phyloP scores from a whole-genome alignment of 176 grass and related monocot genomes.

The Aegilops sharonensis region DNA sequence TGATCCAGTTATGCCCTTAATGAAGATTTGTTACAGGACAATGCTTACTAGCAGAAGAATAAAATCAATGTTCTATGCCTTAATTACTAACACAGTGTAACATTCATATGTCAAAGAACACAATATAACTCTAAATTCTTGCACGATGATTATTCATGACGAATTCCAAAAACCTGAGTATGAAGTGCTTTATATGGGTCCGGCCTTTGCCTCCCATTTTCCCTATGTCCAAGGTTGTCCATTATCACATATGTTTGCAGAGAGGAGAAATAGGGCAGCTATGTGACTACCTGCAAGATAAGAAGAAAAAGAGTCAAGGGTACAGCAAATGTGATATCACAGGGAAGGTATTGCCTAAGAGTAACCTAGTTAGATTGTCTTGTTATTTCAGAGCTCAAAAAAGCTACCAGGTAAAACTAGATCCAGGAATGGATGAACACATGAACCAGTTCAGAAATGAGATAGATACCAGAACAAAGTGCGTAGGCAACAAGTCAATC shows the following conservation, averaged over 20 bases:
- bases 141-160: background rate
- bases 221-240: slow-evolving; percentile 76
- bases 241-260: slow-evolving; percentile 56
- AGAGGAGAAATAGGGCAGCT: slow-evolving; percentile 10
- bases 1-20: background rate
- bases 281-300: slow-evolving; percentile 28
- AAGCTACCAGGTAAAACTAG: background rate
- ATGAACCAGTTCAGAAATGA: background rate
- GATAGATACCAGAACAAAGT: background rate
- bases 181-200: slow-evolving; percentile 79
- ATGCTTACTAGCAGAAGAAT: background rate
- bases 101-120: background rate
- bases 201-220: slow-evolving; percentile 74
- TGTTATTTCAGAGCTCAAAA: background rate
- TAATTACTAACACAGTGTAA: background rate
- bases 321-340: background rate
- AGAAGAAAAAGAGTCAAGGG: background rate
- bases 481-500: background rate
- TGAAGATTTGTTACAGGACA: background rate
- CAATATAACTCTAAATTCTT: background rate
- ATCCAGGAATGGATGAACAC: background rate
- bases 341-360: background rate
- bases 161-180: slow-evolving; percentile 58
- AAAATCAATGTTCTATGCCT: background rate
- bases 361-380: background rate